These are phyloP conservation scores for Cyberlindnera euphorbiae DNA, from an alignment of 805 yeast species.

Conservation along the genomic window DNA sequence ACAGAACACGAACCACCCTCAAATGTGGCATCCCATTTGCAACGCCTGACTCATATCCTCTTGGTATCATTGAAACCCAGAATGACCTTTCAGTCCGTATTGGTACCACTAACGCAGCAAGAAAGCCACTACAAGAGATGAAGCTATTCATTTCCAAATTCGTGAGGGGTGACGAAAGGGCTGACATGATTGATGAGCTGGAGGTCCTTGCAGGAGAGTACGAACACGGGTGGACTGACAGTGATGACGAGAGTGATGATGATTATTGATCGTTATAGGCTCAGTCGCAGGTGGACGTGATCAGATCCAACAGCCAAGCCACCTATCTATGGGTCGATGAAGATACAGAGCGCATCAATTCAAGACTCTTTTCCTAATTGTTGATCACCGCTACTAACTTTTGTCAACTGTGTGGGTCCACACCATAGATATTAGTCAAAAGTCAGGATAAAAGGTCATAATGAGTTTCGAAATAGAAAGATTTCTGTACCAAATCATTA, in stretches of 20 bases:
- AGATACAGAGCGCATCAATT: no score
- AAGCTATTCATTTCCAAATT: constrained; percentile 27
- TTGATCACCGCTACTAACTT: no score
- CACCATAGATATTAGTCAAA: no score
- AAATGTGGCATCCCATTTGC: constrained; percentile 12
- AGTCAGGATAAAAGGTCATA: no score
- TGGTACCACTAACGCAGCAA: constrained; percentile 18
- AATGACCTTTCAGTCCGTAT: constrained; percentile 20
- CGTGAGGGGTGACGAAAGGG: constrained; percentile 44
- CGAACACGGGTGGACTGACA: constrained; percentile 44
- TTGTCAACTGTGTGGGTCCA: no score
- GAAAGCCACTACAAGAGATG: constrained; percentile 20
- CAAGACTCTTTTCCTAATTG: no score
- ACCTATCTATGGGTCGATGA: no score
- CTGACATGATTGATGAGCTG: constrained; percentile 47
- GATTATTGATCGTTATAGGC: constrained; percentile 18
- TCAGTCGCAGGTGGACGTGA: no score
- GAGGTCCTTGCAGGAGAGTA: constrained; percentile 41
- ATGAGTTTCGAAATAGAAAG: no score
- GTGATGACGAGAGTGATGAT: constrained; percentile 36
- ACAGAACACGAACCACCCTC: constrained; percentile 8
- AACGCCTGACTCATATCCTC: constrained; percentile 33
- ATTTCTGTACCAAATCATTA: no score
- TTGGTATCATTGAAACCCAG: constrained; percentile 9
- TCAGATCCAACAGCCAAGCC: no score